A percentile compares a stretch with the other conserved stretches of the same genome.
Evolutionary conservation across 176 grass and related monocot genomes (phyloP).

Genomic region (Carex kokanica): DNA sequence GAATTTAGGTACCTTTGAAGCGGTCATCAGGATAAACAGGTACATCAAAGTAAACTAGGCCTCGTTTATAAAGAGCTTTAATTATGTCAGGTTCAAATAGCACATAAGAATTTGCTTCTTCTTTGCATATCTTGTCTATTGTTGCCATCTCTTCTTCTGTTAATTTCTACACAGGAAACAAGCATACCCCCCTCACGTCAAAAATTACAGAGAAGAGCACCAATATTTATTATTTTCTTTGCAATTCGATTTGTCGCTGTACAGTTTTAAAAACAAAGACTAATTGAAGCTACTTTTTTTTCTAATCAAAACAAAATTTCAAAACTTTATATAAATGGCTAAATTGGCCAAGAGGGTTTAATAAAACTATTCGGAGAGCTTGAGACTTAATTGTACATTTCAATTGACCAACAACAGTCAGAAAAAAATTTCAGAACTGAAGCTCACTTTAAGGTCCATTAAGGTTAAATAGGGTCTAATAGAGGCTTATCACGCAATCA

Average conservation of each 20-base stretch:
- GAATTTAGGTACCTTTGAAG: conserved; percentile 77
- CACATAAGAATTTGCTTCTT: conserved; percentile 91
- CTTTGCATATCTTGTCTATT: conserved; percentile 98
- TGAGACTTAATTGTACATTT: not conserved
- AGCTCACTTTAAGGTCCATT: not conserved
- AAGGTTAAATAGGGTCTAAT: not conserved
- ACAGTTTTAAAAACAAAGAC: not conserved
- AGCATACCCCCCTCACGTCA: not conserved
- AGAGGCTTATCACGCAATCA: not conserved
- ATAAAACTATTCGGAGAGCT: not conserved
- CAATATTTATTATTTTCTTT: not conserved
- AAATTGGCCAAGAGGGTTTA: not conserved
- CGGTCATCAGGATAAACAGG: conserved; percentile 85
- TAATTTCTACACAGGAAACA: conserved; percentile 57
- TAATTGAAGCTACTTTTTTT: not conserved
- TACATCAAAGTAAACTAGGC: conserved; percentile 83
- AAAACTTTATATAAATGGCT: not conserved
- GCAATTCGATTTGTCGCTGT: not conserved
- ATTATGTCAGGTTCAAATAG: conserved; percentile 85
- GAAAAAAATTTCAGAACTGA: not conserved
- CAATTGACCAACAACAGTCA: not conserved
- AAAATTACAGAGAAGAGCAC: conserved; percentile 8
- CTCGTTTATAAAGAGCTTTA: conserved; percentile 72
- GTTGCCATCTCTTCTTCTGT: conserved; percentile 93
- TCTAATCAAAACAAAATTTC: not conserved